phyloP scores from a whole-genome alignment of 805 yeast species.

The Kodamaea fukazawae region DNA sequence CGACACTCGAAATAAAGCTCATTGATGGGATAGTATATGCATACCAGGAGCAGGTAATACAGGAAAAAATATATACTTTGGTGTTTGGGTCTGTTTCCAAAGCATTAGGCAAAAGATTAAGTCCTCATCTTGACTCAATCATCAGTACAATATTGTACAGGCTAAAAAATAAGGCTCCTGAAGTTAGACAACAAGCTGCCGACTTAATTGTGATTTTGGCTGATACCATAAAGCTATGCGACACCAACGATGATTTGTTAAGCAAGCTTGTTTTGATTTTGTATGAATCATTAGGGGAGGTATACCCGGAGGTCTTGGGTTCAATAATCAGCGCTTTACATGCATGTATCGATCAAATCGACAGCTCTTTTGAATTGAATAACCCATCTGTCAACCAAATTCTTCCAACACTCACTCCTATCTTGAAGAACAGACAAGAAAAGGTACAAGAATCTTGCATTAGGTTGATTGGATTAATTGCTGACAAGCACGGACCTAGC shows the following conservation, averaged over 20 bases:
- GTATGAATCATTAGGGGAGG: constrained; percentile 92
- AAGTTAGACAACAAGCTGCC: constrained; percentile 80
- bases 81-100: constrained; percentile 64
- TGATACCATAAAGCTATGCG: constrained; percentile 61
- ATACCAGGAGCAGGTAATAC: constrained; percentile 71
- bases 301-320: constrained; percentile 89
- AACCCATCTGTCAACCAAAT: constrained; percentile 79
- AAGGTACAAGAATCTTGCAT: constrained; percentile 86
- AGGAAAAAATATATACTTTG: constrained; percentile 53
- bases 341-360: constrained; percentile 58
- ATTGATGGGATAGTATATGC: constrained; percentile 80
- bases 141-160: constrained; percentile 71
- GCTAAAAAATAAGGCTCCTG: constrained; percentile 66
- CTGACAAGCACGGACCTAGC: constrained; percentile 73
- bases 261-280: constrained; percentile 70
- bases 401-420: constrained; percentile 86
- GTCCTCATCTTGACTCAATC: constrained; percentile 71
- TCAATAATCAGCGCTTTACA: constrained; percentile 73
- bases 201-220: constrained; percentile 68
- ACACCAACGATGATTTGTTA: constrained; percentile 54
- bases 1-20: constrained; percentile 59
- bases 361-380: constrained; percentile 48
- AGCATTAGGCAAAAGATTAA: constrained; percentile 60
- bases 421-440: constrained; percentile 83
- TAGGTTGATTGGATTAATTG: constrained; percentile 75